Base-by-base conservation (phyloP, 768 basidiomycete species). In the Rhodosporidiobolus odoratus region DNA sequence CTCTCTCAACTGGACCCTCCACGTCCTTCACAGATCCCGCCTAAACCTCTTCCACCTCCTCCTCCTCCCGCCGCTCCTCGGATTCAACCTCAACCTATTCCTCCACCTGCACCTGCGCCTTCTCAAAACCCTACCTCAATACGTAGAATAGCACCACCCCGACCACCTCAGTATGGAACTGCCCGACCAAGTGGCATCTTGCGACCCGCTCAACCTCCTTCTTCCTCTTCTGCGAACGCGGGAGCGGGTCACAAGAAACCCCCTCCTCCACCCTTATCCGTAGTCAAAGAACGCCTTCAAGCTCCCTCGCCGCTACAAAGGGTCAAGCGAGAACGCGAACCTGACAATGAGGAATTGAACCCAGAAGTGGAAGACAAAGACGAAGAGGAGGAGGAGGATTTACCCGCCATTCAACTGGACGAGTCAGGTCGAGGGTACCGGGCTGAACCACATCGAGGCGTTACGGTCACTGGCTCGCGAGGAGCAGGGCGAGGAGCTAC, bases 301-400 rank as follows among this genome's bases (percentile, higher is more conserved):
- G n/a, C n/a, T n/a, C n/a, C n/a, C n/a, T n/a, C n/a, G n/a, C n/a
- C n/a, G n/a, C n/a, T n/a, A n/a, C 2, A 25, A 27, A 15, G 37
- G 45, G 23, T 3, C 23, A 4, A 37, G 32, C 40, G 19, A 30
- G 43, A 19, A 47, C 34, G 56, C 10, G 30, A 30, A 10, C n/a
- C n/a, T n/a, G 19, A 8, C 38, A 25, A 35, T n/a, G 32, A 32
- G 25, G 38, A 47, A 10, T 27, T 4, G 38, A 27, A 13, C 25
- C 19, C 43, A 4, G 19, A 25, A 35, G 15, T 27, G 2, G 25
- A 3, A 21, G n/a, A 9, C 27, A 16, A 30, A 13, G 43, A 16
- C 23, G 71, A 43, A 12, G 62, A 56, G 4, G 58, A 61, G 38
- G 69, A 73, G 27, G 72, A 73, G n/a, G 52, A 73, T 52, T 53